Conservation (phyloP, 169 alveolate species). For the Plasmodium knowlesi region DNA sequence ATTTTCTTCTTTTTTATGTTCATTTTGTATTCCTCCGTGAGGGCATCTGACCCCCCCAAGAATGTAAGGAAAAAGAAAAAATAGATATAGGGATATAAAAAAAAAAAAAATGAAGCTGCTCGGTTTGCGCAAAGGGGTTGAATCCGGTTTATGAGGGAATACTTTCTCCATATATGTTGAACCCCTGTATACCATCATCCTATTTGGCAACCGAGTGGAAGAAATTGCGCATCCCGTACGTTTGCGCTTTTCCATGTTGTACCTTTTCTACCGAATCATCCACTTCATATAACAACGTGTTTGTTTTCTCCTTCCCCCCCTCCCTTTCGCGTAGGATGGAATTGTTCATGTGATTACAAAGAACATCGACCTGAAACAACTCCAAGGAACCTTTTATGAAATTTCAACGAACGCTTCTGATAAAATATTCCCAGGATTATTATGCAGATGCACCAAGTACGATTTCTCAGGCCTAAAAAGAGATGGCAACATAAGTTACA, state of each 20-base stretch:
- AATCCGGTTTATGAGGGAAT: no score
- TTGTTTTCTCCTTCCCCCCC: not conserved
- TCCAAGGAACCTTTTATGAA: constrained; percentile 66
- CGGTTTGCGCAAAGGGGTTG: no score
- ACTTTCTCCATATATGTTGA: no score
- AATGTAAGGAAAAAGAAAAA: constrained; percentile 7
- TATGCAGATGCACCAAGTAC: constrained; percentile 69
- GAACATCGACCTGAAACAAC: constrained; percentile 35
- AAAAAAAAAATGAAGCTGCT: not conserved
- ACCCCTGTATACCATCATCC: no score
- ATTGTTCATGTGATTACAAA: constrained; percentile 28
- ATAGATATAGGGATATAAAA: not conserved
- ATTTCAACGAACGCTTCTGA: constrained; percentile 62
- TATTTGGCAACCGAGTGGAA: no score
- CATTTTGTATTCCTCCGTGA: not conserved
- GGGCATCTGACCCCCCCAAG: constrained; percentile 10
- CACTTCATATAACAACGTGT: not conserved
- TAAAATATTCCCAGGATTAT: constrained; percentile 69
- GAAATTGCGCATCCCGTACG: no score
- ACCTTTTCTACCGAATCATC: not conserved
- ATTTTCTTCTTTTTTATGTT: constrained; percentile 4
- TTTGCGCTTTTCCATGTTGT: not conserved
- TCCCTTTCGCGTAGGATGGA: constrained; percentile 34
- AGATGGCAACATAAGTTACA: constrained; percentile 36
- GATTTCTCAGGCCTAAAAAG: constrained; percentile 55